phyloP scores from a whole-genome alignment of 2,329 filamentous ascomycete species.

The Colletotrichum viniferum region DNA sequence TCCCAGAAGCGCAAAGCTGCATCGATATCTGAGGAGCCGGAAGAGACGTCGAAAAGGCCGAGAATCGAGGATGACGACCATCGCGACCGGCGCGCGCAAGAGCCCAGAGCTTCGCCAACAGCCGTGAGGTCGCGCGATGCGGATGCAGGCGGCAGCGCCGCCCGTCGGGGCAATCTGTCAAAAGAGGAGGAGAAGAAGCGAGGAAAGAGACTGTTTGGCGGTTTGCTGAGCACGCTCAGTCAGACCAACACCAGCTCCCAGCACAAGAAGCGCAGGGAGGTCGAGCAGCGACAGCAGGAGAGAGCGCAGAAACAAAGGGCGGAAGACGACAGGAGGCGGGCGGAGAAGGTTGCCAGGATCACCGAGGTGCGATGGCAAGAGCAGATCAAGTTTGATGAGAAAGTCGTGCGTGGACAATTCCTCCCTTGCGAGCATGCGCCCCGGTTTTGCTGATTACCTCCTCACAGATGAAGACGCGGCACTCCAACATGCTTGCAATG shows the following conservation, averaged over 20 bases:
- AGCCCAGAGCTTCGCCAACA: neutral
- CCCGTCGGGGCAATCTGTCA: constrained; percentile 36
- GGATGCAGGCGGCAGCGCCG: constrained; percentile 22
- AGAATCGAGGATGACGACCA: constrained; percentile 17
- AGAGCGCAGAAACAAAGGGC: constrained; percentile 74
- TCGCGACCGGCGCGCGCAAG: neutral
- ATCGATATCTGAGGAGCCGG: constrained; percentile 21
- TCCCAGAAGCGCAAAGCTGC: constrained; percentile 36
- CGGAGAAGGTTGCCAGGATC: constrained; percentile 68
- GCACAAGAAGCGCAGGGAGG: constrained; percentile 76
- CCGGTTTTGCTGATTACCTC: constrained; percentile 26
- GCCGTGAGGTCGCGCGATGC: neutral
- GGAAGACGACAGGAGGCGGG: constrained; percentile 71
- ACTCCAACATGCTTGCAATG: constrained; percentile 72
- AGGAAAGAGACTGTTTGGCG: constrained; percentile 85
- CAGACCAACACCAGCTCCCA: constrained; percentile 68
- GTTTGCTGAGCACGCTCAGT: constrained; percentile 77
- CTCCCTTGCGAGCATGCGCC: neutral
- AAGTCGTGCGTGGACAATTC: constrained; percentile 63
- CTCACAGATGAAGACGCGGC: constrained; percentile 73
- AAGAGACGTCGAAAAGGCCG: constrained; percentile 19
- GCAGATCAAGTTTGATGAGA: constrained; percentile 76
- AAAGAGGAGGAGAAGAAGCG: constrained; percentile 79
- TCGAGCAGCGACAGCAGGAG: constrained; percentile 81
- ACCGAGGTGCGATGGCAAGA: constrained; percentile 66